Evolutionary conservation across 2,329 filamentous ascomycete genomes (phyloP), one percentile per base, ranked within the genome.

Genomic region (Penicillium janthinellum): DNA sequence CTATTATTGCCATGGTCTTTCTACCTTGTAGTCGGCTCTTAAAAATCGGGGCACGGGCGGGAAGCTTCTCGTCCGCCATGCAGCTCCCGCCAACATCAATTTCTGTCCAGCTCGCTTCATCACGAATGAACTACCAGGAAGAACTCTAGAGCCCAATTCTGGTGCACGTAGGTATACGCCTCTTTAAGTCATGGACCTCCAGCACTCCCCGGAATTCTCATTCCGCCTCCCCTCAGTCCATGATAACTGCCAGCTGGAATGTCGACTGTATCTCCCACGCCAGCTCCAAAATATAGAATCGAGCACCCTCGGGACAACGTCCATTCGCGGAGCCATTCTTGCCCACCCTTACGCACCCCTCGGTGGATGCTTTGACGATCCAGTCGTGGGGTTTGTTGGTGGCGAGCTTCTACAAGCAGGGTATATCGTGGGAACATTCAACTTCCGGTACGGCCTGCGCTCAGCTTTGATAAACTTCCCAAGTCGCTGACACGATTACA

Each of bases 271-370:
- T 75, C 88, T 95, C 67, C 89, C 90, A 67, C 77, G 39, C 11
- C 58, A 63, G 61, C 44, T 61, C 42, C 35, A 63, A 70, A 60
- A 66, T 70, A 56, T 45, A 60, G 60, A 70, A 59, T 48, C 57
- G 60, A 37, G 57, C 56, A n/a, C 35, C 5, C 6, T 79, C 74
- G 75, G 28, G 6, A 6, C 28, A 7, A 31, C 28, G 28, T 70
- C 60, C 49, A 79, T 74, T 59, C 81, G 76, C 61, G 85, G 82
- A 3, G 87, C 87, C 0, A 81, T 96, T 3, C 79, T 98, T 41
- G 93, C 93, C 12, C 95, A 98, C 75, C 94, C 95, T 0, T 98
- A 98, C 72, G 92, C 91, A 37, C 88, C 91, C 0, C 80, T 98
- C 54, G 95, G 95, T 4, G 95, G 94, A 5, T 88, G 82, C 74